phyloP scores from a whole-genome alignment of 164 flowering plant genomes.

The Saururus chinensis region DNA sequence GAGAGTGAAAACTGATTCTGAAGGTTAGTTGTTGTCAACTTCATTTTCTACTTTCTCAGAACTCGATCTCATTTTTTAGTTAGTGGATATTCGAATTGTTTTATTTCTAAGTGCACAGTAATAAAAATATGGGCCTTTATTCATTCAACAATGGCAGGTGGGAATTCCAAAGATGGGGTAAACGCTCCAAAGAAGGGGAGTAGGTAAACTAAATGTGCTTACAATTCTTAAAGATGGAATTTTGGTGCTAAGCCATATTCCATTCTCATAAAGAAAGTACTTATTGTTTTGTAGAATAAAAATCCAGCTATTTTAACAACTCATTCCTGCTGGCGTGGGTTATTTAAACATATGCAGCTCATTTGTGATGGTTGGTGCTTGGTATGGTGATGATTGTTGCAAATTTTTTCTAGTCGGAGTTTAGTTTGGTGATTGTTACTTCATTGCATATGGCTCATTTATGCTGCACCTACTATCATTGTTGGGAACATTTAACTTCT shows the following conservation, averaged over 20 bases:
- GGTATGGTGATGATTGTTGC: too few relatives aligned
- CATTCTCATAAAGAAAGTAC: constrained; percentile 3
- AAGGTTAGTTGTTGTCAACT: constrained; percentile 45
- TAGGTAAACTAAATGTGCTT: constrained; percentile 91
- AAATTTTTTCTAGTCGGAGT: background rate
- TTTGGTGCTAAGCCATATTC: constrained; percentile 19
- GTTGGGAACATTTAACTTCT: background rate
- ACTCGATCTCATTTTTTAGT: constrained; percentile 13
- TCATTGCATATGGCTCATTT: background rate
- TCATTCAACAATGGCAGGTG: constrained; percentile 99
- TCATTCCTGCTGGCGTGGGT: background rate
- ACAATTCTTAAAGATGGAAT: constrained; percentile 32
- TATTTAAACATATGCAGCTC: background rate
- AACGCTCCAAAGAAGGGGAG: constrained; percentile 99
- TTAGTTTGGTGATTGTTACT: background rate
- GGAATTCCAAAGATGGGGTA: constrained; percentile 97
- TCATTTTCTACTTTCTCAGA: constrained; percentile 1
- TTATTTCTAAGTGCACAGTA: constrained; percentile 55
- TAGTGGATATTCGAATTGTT: constrained; percentile 41
- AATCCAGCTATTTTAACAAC: background rate
- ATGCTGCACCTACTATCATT: background rate
- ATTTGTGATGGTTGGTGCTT: too few relatives aligned
- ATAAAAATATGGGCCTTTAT: constrained; percentile 89
- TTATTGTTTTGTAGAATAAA: background rate
- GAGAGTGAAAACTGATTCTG: constrained; percentile 50